These are phyloP conservation scores for Hypericum androsaemum DNA, from an alignment of 345 rosid genomes.

Conservation along the genomic window DNA sequence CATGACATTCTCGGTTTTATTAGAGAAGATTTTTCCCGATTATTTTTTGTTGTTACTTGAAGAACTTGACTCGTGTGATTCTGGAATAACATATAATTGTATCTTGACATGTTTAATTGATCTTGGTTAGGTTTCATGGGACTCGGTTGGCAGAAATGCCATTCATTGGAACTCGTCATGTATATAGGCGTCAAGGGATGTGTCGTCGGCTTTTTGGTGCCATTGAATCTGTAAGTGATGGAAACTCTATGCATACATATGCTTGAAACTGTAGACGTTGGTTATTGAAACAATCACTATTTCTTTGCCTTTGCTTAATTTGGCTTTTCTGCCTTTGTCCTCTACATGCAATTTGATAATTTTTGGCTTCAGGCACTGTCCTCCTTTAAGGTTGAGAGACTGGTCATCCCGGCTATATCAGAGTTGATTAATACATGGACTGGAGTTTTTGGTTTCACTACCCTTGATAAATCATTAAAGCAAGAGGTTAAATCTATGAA, in stretches of 20 bases:
- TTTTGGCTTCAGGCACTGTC: conserved; percentile 45
- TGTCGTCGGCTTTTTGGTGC: conserved; percentile 78
- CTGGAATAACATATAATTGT: not conserved
- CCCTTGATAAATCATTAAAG: conserved; percentile 34
- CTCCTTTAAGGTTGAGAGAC: conserved; percentile 58
- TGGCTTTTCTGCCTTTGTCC: conserved; percentile 2
- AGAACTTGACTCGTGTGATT: too few species aligned
- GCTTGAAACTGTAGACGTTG: conserved; percentile 1
- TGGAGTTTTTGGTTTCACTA: conserved; percentile 69
- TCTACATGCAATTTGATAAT: not conserved
- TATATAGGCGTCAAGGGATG: conserved; percentile 91
- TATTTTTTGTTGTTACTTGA: too few species aligned
- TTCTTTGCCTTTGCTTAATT: not conserved
- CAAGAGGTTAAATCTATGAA: conserved; percentile 49
- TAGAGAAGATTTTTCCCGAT: too few species aligned
- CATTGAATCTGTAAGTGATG: conserved; percentile 64
- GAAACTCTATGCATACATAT: not conserved
- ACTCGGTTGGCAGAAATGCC: conserved; percentile 93
- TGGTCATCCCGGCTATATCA: conserved; percentile 89
- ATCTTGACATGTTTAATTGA: not conserved
- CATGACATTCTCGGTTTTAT: too few species aligned
- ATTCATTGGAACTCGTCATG: conserved; percentile 80
- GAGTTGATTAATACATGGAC: conserved; percentile 86
- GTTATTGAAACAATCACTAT: not conserved
- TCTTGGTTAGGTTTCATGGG: conserved; percentile 63